Evolutionary conservation across 2,329 filamentous ascomycete genomes (phyloP), one percentile per base, ranked within the genome.

Genomic region (Colletotrichum camelliae): DNA sequence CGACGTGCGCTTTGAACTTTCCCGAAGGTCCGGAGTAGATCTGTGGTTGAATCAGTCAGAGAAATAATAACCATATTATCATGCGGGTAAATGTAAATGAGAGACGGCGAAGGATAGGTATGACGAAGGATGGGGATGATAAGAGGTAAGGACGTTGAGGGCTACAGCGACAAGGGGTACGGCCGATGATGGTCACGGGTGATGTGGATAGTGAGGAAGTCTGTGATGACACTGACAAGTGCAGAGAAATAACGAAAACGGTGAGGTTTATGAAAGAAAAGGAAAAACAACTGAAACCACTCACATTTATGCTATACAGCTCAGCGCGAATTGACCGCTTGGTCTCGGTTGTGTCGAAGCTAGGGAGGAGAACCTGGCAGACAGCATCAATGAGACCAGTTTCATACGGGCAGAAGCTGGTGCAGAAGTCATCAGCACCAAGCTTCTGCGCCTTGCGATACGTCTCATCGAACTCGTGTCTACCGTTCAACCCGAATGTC

Each of bases 281-380:
- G n/a, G n/a, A n/a, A n/a, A n/a, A n/a, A n/a, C n/a, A n/a, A n/a
- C n/a, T n/a, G n/a, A n/a, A n/a, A 39, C 37, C 37, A 39, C 80
- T 60, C 68, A 90, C 87, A 77, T 92, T 92, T 21, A 92, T 80
- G 76, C 91, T 91, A 13, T 91, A 91, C 3, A 92, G 81, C 81
- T 92, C 89, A 0, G 89, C 89, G 5, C 81, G 81, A 1, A 92
- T 81, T 1, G 82, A 78, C 2, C 78, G 82, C 1, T 84, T 84
- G 2, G 64, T 18, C 4, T 77, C 69, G 18, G 39, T 16, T 12
- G 57, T 5, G 5, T 16, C 7, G 15, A 78, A 24, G 58, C 61
- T 80, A 0, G 82, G 84, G 12, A 90, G 79, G 1, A 92, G 83
- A 1, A 85, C 75, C 69, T 91, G 87, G 2, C 85, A 85, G 13